A percentile compares a stretch with the other conserved stretches of the same genome.
These are phyloP conservation scores for Camellia lanceoleosa DNA, from an alignment of 148 eudicot genomes.

Conservation along the genomic window DNA sequence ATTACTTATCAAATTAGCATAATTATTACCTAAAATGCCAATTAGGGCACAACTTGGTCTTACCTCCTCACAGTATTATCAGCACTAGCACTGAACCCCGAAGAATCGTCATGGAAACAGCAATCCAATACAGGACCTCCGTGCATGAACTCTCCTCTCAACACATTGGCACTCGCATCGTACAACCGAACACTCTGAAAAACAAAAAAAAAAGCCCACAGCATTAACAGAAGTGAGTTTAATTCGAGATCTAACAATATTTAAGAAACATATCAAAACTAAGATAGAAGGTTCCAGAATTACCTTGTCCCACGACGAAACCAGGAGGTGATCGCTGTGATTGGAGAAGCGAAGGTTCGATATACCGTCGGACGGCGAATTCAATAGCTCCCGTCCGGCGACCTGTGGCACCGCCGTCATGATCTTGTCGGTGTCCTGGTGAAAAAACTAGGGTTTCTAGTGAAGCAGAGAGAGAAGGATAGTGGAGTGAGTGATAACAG, in stretches of 20 bases:
- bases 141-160: conserved; percentile 86
- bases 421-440: neutral
- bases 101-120: conserved; percentile 90
- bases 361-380: conserved; percentile 81
- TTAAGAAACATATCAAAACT: neutral
- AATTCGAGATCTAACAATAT: neutral
- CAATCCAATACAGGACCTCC: conserved; percentile 93
- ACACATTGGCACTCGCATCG: conserved; percentile 74
- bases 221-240: neutral
- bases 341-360: conserved; percentile 38
- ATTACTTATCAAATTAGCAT: no score
- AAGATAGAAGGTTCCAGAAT: neutral
- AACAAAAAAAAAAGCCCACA: neutral
- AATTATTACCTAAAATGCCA: no score
- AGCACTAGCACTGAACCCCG: conserved; percentile 77
- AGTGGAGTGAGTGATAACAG: conserved; percentile 33
- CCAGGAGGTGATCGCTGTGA: conserved; percentile 83
- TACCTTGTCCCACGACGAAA: conserved; percentile 92
- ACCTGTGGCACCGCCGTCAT: conserved; percentile 64
- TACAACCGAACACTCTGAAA: conserved; percentile 78
- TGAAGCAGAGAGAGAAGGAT: neutral
- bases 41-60: neutral
- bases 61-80: conserved; percentile 86
- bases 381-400: conserved; percentile 60
- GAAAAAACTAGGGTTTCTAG: conserved; percentile 16